phyloP scores from a whole-genome alignment of 2,329 filamentous ascomycete genomes.

The Aspergillus ochraceoroseus region DNA sequence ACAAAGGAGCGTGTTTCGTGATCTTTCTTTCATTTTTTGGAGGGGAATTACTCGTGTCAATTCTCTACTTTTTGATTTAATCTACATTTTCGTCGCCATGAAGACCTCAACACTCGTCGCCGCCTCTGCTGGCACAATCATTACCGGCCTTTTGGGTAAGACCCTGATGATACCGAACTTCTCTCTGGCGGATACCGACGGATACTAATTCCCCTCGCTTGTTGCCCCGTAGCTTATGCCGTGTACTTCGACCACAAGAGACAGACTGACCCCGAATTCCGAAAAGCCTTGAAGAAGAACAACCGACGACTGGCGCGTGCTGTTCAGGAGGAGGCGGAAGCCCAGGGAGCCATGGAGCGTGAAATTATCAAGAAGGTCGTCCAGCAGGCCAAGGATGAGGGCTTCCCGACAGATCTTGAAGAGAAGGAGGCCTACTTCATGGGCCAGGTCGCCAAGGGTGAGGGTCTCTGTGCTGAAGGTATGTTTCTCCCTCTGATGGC shows the following conservation, averaged over 20 bases:
- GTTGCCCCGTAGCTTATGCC: slow-evolving; percentile 51
- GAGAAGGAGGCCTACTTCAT: slow-evolving; percentile 97
- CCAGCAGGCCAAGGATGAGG: slow-evolving; percentile 78
- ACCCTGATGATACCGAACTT: slow-evolving; percentile 4
- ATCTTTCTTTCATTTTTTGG: too few species aligned
- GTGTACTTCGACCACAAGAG: slow-evolving; percentile 63
- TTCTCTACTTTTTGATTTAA: slow-evolving; percentile 2
- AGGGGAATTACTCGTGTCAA: too few species aligned
- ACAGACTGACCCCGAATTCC: slow-evolving; percentile 60
- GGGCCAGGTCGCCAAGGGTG: slow-evolving; percentile 85
- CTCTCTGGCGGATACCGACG: neutral
- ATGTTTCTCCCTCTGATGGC: slow-evolving; percentile 37
- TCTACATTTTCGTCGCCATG: slow-evolving; percentile 36
- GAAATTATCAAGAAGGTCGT: slow-evolving; percentile 70
- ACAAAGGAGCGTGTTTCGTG: neutral
- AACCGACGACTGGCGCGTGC: slow-evolving; percentile 45
- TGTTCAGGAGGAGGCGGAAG: slow-evolving; percentile 47
- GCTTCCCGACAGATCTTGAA: slow-evolving; percentile 83
- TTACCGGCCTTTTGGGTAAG: slow-evolving; percentile 54
- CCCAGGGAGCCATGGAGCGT: slow-evolving; percentile 46
- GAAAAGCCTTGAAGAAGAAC: slow-evolving; percentile 52
- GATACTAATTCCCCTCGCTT: slow-evolving; percentile 10
- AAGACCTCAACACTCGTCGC: slow-evolving; percentile 56
- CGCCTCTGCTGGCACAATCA: slow-evolving; percentile 54
- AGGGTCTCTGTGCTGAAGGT: slow-evolving; percentile 78